Conservation (phyloP, 164 flowering plant species). For the Buxus sempervirens region DNA sequence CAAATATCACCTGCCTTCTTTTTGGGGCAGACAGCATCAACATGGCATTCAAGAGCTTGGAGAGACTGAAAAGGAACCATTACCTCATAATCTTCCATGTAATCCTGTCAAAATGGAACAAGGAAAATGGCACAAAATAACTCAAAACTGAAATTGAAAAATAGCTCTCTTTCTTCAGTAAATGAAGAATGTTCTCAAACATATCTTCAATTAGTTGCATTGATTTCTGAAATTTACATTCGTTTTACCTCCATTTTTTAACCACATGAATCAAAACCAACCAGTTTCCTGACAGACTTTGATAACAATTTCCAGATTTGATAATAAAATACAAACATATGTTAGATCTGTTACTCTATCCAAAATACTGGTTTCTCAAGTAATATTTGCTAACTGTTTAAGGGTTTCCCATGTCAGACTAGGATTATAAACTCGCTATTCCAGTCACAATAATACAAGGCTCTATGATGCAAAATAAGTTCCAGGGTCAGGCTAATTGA, state of each 20-base stretch:
- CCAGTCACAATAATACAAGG: no score
- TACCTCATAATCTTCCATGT: conserved; percentile 97
- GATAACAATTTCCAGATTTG: no score
- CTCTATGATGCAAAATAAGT: no score
- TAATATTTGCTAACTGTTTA: no score
- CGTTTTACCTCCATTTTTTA: neutral
- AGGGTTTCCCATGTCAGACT: no score
- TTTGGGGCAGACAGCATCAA: conserved; percentile 88
- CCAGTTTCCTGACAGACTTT: neutral
- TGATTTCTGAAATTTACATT: neutral
- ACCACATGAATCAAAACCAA: neutral
- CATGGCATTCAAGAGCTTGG: conserved; percentile 86
- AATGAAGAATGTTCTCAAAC: no score
- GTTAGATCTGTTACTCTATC: no score
- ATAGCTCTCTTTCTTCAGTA: neutral
- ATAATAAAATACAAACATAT: no score
- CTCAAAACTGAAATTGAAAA: neutral
- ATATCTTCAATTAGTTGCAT: no score
- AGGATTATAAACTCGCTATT: no score
- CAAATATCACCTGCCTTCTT: conserved; percentile 80
- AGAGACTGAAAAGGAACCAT: conserved; percentile 92
- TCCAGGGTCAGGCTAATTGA: no score
- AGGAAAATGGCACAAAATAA: neutral
- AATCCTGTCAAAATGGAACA: conserved; percentile 54
- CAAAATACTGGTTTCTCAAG: no score